A percentile compares a stretch with the other conserved stretches of the same genome.
phyloP scores from a whole-genome alignment of 75 land plant species.

The Cunninghamia lanceolata region DNA sequence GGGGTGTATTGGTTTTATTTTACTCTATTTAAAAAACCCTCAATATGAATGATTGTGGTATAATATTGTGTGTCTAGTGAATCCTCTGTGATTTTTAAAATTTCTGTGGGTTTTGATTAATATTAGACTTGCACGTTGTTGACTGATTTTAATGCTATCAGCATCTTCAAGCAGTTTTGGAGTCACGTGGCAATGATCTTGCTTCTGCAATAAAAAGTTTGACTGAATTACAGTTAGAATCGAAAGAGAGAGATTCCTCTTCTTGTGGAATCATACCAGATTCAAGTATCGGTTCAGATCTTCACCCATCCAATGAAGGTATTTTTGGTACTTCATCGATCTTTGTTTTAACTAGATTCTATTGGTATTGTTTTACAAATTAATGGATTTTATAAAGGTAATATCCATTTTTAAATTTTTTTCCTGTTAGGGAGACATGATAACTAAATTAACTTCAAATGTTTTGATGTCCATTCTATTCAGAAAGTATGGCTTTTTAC shows the following conservation, averaged over 20 bases:
- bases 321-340: neutral
- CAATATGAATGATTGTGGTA: no score
- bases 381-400: neutral
- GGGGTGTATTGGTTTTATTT: no score
- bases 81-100: neutral
- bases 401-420: neutral
- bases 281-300: neutral
- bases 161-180: conserved; percentile 66
- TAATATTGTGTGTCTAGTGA: no score
- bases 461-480: no score
- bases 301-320: conserved; percentile 8
- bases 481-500: no score
- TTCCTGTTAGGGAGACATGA: neutral
- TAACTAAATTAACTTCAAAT: neutral
- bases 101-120: neutral
- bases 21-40: no score
- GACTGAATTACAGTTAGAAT: conserved; percentile 38
- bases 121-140: neutral
- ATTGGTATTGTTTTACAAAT: neutral
- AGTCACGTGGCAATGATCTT: conserved; percentile 61
- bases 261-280: conserved; percentile 14
- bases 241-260: conserved; percentile 13
- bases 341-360: neutral
- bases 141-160: conserved; percentile 12
- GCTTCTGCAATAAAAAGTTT: conserved; percentile 74